phyloP scores from a whole-genome alignment of 1,284 basidiomycete genomes.

The Cryptococcus sp. region DNA sequence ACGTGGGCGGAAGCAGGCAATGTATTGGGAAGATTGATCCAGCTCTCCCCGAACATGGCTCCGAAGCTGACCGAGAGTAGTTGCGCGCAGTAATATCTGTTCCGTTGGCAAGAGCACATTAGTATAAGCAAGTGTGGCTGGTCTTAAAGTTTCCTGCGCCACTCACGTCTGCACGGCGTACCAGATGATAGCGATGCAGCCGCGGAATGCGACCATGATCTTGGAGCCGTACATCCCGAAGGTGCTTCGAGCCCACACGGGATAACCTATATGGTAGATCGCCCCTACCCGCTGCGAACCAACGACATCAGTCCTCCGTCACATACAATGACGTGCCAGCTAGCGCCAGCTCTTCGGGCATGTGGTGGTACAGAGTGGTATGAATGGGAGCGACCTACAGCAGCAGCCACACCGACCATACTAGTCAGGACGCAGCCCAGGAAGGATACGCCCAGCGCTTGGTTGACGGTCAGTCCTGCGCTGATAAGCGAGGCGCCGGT shows the following conservation, averaged over 20 bases:
- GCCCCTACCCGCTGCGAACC: constrained; percentile 35
- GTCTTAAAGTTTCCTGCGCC: neutral
- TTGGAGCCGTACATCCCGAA: constrained; percentile 49
- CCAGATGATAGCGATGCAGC: constrained; percentile 45
- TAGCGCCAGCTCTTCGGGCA: too few relatives aligned
- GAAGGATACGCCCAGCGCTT: constrained; percentile 5
- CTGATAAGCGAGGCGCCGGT: constrained; percentile 11
- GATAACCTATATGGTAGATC: constrained; percentile 48
- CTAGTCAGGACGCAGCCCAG: constrained; percentile 9
- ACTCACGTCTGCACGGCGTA: constrained; percentile 41
- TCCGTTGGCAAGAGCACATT: neutral
- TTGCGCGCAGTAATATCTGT: constrained; percentile 34
- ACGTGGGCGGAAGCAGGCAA: constrained; percentile 33
- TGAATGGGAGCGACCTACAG: neutral
- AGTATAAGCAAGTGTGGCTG: too few relatives aligned
- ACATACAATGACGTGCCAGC: too few relatives aligned
- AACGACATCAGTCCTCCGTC: neutral
- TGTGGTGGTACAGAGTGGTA: too few relatives aligned
- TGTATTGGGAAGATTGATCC: constrained; percentile 38
- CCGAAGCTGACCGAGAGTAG: constrained; percentile 31
- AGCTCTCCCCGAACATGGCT: constrained; percentile 28
- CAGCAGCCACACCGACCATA: constrained; percentile 6
- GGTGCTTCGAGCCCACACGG: constrained; percentile 34
- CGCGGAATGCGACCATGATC: constrained; percentile 46
- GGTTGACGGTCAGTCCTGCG: constrained; percentile 6